Base-by-base conservation (phyloP, 2,329 filamentous ascomycete genomes). In the Sclerotinia borealis region DNA sequence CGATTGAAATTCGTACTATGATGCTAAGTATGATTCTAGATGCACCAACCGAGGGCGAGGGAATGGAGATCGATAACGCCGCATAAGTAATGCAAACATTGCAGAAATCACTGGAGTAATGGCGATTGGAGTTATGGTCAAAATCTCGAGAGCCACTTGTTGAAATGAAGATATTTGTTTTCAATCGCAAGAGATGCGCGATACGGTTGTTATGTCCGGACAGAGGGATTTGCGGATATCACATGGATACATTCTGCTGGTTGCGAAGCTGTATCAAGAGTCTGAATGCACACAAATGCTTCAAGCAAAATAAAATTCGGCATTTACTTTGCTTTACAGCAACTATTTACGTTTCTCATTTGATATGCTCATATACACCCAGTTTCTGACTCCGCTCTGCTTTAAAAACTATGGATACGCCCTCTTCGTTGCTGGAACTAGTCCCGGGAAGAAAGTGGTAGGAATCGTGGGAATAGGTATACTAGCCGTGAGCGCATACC, bases 401-500 rank as follows among this genome's bases (percentile, higher is more conserved):
- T 37, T 22, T 34, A 19, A 34, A 6, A 5, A 43, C 43, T 63
- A 59, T 45, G 61, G 54, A 37, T 63, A 59, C 10, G 45, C 55
- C 13, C 62, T 64, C 59, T 61, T 61, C 22, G 50, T 67, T 45
- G 55, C 64, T n/a, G 64, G 64, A 49, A 63, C 62, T 29, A 34
- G 48, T 25, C 61, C 61, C 5, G 64, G 65, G 34, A 62, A 67
- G 52, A 67, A 67, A 19, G 61, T 66, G 3, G 64, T 64, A n/a
- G 65, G 65, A 27, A 67, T 50, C 2, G 65, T 60, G 19, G 64
- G 64, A 22, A 66, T 64, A 37, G 63, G 51, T 17, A 66, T 66
- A 25, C 47, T 55, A 19, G 52, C 45, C 13, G 51, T 62, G 13
- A 67, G 13, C 17, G 39, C 64, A 59, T 59, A 61, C 15, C 55